Percentiles rank a stretch among this genome's conserved stretches.
phyloP scores from a whole-genome alignment of 1,284 basidiomycete species.

The Rhodotorula sp. region DNA sequence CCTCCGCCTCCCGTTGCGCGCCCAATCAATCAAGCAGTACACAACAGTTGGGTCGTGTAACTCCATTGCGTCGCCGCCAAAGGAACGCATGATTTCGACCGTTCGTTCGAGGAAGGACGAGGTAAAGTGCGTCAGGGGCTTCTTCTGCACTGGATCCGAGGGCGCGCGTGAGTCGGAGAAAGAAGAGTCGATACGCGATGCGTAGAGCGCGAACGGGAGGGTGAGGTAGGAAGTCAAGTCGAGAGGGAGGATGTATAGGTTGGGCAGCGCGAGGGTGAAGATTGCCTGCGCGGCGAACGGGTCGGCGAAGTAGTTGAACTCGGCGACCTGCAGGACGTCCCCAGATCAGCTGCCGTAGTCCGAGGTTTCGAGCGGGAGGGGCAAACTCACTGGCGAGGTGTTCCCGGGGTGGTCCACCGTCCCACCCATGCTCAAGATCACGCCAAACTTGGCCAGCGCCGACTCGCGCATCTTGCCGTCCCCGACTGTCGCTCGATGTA shows the following conservation, averaged over 20 bases:
- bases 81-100: conserved; percentile 62
- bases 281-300: conserved; percentile 70
- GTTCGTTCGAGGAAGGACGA: conserved; percentile 74
- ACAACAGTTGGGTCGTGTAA: conserved; percentile 77
- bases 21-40: conserved; percentile 70
- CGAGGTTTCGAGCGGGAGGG: neutral
- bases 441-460: conserved; percentile 56
- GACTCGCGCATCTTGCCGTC: conserved; percentile 53
- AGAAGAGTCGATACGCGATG: conserved; percentile 55
- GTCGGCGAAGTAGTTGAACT: conserved; percentile 94
- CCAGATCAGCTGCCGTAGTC: neutral
- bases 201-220: conserved; percentile 62
- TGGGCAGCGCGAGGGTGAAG: conserved; percentile 19
- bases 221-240: conserved; percentile 78
- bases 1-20: neutral
- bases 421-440: conserved; percentile 93
- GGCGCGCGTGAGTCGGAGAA: conserved; percentile 41
- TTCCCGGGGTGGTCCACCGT: conserved; percentile 91
- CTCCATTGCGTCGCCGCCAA: conserved; percentile 79
- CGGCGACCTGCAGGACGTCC: conserved; percentile 55
- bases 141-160: conserved; percentile 19
- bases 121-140: conserved; percentile 60
- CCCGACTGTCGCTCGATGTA: conserved; percentile 59
- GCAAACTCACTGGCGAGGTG: conserved; percentile 59
- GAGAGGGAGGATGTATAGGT: conserved; percentile 68